Conservation (phyloP, 2,329 filamentous ascomycete species). For the Cladosporium austrohemisphaericum region DNA sequence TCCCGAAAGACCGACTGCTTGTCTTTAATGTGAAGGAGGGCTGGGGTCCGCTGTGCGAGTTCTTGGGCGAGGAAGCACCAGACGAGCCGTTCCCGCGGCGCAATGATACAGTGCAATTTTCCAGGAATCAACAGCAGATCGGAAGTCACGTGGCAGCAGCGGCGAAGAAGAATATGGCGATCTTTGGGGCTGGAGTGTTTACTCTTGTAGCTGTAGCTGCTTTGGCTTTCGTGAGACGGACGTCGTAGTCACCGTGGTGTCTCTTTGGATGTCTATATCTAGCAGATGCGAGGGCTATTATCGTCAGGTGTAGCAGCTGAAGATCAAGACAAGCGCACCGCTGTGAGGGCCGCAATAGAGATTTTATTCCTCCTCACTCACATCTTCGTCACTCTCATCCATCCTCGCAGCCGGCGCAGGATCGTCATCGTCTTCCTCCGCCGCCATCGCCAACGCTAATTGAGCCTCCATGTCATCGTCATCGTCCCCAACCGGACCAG, state of each 20-base stretch:
- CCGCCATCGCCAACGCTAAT: constrained; percentile 40
- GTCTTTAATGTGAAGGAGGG: constrained; percentile 15
- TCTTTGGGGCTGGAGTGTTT: neutral
- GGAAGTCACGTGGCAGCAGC: neutral
- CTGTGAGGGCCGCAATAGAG: no score
- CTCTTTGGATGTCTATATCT: no score
- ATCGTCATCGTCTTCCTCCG: constrained; percentile 28
- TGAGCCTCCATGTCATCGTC: constrained; percentile 40
- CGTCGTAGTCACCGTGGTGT: no score
- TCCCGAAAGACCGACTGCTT: constrained; percentile 14
- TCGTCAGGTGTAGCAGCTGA: no score
- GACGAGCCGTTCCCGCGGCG: neutral
- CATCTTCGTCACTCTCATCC: constrained; percentile 44
- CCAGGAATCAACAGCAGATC: neutral
- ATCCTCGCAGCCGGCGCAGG: constrained; percentile 30
- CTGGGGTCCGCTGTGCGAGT: constrained; percentile 3
- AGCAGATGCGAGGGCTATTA: no score
- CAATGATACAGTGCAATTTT: neutral
- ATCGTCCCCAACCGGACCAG: constrained; percentile 32
- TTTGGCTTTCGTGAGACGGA: neutral
- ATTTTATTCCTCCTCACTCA: constrained; percentile 25
- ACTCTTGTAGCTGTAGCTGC: neutral
- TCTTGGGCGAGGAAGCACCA: neutral
- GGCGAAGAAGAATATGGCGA: constrained; percentile 1
- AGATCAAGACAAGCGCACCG: no score